Percentiles rank a stretch among this genome's conserved stretches.
Conservation (phyloP, 257 asterid genomes). For the Solanum lycopersicoides region DNA sequence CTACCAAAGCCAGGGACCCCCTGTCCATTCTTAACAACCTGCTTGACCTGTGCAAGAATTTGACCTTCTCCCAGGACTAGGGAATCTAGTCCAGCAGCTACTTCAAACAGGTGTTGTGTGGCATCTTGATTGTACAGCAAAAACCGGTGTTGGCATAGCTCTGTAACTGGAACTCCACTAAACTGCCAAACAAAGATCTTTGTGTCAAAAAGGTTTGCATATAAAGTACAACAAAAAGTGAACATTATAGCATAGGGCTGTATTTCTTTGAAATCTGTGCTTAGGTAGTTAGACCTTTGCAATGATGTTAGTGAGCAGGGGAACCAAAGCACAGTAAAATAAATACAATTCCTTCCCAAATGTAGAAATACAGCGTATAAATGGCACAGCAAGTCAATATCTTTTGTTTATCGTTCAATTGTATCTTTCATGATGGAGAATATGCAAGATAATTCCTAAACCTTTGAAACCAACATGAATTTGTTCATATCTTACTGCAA, state of each 20-base stretch:
- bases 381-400: not conserved
- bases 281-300: not conserved
- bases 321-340: not conserved
- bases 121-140: slow-evolving; percentile 66
- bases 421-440: not conserved
- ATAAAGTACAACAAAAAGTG: not conserved
- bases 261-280: not conserved
- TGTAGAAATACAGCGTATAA: not conserved
- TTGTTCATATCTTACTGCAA: not conserved
- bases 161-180: slow-evolving; percentile 71
- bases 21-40: slow-evolving; percentile 69
- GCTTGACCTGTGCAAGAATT: slow-evolving; percentile 89
- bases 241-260: not conserved
- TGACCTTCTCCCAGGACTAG: slow-evolving; percentile 95
- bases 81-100: slow-evolving; percentile 88
- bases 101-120: slow-evolving; percentile 70
- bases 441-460: not conserved
- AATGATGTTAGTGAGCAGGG: not conserved
- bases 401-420: not conserved
- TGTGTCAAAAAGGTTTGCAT: not conserved
- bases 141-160: slow-evolving; percentile 53
- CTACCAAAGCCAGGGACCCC: slow-evolving; percentile 80
- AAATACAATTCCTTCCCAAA: not conserved
- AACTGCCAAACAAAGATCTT: slow-evolving; percentile 27
- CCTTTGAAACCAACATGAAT: not conserved